These are phyloP conservation scores for Solanum microdontum DNA, from an alignment of 257 asterid genomes.

Conservation along the genomic window DNA sequence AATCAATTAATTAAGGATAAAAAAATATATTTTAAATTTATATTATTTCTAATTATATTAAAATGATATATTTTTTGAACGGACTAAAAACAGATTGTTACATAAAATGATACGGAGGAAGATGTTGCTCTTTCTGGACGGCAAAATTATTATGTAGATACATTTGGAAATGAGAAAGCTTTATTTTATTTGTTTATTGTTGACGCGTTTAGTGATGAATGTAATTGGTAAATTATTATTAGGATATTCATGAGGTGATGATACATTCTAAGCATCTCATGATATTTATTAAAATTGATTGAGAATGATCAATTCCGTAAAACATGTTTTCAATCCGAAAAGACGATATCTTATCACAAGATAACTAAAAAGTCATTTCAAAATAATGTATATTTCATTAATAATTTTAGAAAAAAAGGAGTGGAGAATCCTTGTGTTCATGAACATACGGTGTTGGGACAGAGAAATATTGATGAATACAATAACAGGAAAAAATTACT, in stretches of 20 bases:
- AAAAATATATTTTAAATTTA: too few species aligned
- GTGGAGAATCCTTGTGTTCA: too few species aligned
- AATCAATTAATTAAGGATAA: too few species aligned
- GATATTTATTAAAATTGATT: not conserved
- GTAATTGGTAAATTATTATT: not conserved
- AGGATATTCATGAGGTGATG: not conserved
- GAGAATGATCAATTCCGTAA: not conserved
- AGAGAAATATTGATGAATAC: not conserved
- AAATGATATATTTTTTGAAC: fast-evolving
- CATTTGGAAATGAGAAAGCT: not conserved
- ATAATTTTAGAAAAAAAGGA: too few species aligned
- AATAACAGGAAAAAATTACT: too few species aligned
- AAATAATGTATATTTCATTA: too few species aligned
- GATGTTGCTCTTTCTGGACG: not conserved
- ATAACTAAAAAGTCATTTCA: too few species aligned
- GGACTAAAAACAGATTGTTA: too few species aligned
- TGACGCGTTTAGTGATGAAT: not conserved
- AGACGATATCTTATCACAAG: not conserved
- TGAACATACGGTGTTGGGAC: not conserved
- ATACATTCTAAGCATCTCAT: not conserved
- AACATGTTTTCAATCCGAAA: not conserved
- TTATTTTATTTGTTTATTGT: not conserved
- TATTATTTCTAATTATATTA: too few species aligned
- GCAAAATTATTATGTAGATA: not conserved
- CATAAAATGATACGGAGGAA: not conserved